Evolutionary conservation across 768 basidiomycete genomes (phyloP).

Genomic region (Leccinum broughii): DNA sequence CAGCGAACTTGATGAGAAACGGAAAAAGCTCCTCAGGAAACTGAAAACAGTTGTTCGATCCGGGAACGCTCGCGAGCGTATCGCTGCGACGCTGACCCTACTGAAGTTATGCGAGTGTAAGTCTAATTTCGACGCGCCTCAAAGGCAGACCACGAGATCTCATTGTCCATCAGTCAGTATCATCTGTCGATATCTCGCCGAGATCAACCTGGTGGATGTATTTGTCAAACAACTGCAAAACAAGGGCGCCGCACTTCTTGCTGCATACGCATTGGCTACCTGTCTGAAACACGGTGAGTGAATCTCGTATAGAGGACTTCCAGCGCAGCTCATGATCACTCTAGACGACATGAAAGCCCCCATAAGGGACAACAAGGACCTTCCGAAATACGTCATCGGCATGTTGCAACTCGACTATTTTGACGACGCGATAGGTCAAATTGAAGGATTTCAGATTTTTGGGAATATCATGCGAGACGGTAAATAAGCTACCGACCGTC

Average conservation of each 20-base stretch:
- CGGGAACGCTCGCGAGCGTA: constrained; percentile 15
- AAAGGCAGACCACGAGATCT: not conserved
- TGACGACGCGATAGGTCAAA: constrained; percentile 23
- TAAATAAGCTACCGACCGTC: constrained; percentile 3
- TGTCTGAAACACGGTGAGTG: constrained; percentile 22
- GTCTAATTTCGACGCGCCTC: not conserved
- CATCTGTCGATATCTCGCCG: constrained; percentile 12
- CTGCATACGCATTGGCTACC: constrained; percentile 21
- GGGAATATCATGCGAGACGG: constrained; percentile 22
- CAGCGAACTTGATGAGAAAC: not conserved
- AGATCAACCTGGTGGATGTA: constrained; percentile 5
- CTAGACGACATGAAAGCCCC: constrained; percentile 17
- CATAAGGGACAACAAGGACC: constrained; percentile 7
- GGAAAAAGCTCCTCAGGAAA: constrained; percentile 14
- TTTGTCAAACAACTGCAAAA: constrained; percentile 21
- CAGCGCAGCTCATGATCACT: not conserved
- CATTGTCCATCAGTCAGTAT: constrained; percentile 6
- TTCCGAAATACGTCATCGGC: constrained; percentile 20
- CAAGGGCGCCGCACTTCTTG: constrained; percentile 20
- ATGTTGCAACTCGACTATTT: constrained; percentile 28
- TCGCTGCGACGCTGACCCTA: constrained; percentile 26
- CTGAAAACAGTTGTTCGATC: constrained; percentile 7
- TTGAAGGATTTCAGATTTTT: constrained; percentile 30
- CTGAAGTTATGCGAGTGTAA: constrained; percentile 25
- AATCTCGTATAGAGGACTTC: not conserved